These are phyloP conservation scores for Elaeis guineensis DNA, from an alignment of 176 grass and related monocot species.

Conservation along the genomic window DNA sequence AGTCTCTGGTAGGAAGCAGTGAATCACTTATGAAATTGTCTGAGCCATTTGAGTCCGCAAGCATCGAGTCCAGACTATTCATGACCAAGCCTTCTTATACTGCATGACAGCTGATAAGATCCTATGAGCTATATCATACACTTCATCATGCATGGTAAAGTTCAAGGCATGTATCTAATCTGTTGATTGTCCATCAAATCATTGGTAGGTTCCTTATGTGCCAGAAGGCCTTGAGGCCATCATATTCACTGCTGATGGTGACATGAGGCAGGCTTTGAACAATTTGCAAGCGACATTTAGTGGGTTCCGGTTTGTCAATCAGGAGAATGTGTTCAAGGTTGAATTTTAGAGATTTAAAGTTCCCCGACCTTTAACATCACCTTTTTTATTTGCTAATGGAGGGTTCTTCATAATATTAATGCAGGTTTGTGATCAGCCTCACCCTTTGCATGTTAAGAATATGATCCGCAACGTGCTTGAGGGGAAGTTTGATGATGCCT, in stretches of 20 bases:
- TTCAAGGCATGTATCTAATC: constrained; percentile 1
- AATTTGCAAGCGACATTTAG: constrained; percentile 91
- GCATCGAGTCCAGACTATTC: no score
- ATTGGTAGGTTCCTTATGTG: constrained; percentile 67
- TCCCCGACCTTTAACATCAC: no score
- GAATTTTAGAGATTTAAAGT: constrained; percentile 1
- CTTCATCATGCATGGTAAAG: no score
- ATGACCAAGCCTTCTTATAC: no score
- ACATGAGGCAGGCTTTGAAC: constrained; percentile 98
- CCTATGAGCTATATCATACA: no score
- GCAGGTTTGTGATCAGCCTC: constrained; percentile 90
- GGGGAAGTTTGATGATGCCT: constrained; percentile 76
- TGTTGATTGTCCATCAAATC: constrained; percentile 20
- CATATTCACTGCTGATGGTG: constrained; percentile 96
- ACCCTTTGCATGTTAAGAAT: constrained; percentile 84
- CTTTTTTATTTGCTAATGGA: no score
- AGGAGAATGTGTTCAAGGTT: constrained; percentile 94
- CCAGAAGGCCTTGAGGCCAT: constrained; percentile 91
- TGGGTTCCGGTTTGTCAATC: constrained; percentile 89
- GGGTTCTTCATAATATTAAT: background rate
- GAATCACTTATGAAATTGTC: no score
- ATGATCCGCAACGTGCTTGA: constrained; percentile 82
- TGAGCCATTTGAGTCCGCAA: no score
- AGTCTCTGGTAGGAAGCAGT: no score
- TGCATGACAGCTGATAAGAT: no score